Evolutionary conservation across 2,329 filamentous ascomycete genomes (phyloP), one percentile per base, ranked within the genome.

Genomic region (Zymoseptoria crescenta): DNA sequence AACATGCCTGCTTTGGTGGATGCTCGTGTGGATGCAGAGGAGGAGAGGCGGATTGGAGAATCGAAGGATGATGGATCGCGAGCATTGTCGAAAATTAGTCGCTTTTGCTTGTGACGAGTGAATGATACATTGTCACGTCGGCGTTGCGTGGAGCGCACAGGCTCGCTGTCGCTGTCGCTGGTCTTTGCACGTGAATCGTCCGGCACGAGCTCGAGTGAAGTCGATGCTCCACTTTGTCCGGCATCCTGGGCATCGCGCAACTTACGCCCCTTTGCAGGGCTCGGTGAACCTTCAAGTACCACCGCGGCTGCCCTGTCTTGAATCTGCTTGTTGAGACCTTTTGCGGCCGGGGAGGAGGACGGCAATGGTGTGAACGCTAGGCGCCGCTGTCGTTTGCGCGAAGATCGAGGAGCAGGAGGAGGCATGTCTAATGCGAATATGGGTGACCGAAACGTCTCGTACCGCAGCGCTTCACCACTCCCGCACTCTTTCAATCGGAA

Each of bases 321-420:
- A 48, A 73, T 70, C 57, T 73, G 70, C 27, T 65, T 56, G 41
- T 72, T 64, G 28, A 73, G 70, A 20, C 65, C 57, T 27, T 72
- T 60, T 4, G 71, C 65, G 19, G 70, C 71, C 16, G 74, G 73
- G 4, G 75, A 76, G 0, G 74, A 74, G 10, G 75, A 73, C 7
- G 74, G 68, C 4, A 76, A 59, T 4, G 76, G 73, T 0, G 74
- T 76, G 67, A 79, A 79, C 54, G 68, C 71, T 20, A 80, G 68
- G 27, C 74, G 74, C 7, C 73, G 72, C 61, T 80, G 77, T 48
- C 72, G 72, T 61, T 70, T 71, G 49, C 67, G 64, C 29, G 60
- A 52, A 10, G 59, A 61, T 52, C 27, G 51, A 27, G 50, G 10
- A 24, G 24, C 24, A 50, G 49, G 49, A 50, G 49, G 49, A 21